Evolutionary conservation across 2,329 filamentous ascomycete species (phyloP), one percentile per base, ranked within the genome.

Genomic region (Colletotrichum tamarilloi): DNA sequence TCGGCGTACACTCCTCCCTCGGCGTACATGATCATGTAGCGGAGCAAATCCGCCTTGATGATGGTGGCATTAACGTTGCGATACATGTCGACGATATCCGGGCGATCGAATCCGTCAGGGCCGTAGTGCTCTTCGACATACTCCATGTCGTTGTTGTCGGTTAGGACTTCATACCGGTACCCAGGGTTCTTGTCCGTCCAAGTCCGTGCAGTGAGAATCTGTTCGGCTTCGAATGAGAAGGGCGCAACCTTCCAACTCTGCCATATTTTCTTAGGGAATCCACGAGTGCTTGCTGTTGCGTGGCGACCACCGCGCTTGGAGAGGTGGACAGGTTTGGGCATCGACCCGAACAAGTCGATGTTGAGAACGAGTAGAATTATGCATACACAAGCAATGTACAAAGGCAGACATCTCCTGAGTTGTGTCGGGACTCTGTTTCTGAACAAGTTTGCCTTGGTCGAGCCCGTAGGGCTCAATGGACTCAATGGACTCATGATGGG

Each of bases 221-320:
- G 91, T 65, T 89, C 86, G 77, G 91, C 87, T 75, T 93, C 92
- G 77, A 94, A 93, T 2, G 85, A 85, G 42, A 93, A 84, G 2
- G 92, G 90, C 74, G 92, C 88, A 32, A 92, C 88, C 80, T 94
- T 94, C 92, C 92, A 94, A 0, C 90, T 92, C 81, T 94, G 92
- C 92, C 92, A 94, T 76, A 94, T 92, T 81, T 94, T 94, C 68
- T 87, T 86, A 6, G 87, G 92, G 77, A 91, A 94, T 79, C 76
- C 76, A 79, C 62, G 77, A 80, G 32, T 68, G 80, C 73, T 62
- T 74, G 42, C 71, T 73, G 62, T 55, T 67, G 57, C 26, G 62
- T 58, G 30, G 4, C 64, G 70, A 67, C 63, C 19, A 22, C 57
- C 14, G 26, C 62, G 35, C 77, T 77, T 55, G 26, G 77, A 64